These are phyloP conservation scores for Breynia disticha DNA, from an alignment of 441 rosid species.

Conservation along the genomic window DNA sequence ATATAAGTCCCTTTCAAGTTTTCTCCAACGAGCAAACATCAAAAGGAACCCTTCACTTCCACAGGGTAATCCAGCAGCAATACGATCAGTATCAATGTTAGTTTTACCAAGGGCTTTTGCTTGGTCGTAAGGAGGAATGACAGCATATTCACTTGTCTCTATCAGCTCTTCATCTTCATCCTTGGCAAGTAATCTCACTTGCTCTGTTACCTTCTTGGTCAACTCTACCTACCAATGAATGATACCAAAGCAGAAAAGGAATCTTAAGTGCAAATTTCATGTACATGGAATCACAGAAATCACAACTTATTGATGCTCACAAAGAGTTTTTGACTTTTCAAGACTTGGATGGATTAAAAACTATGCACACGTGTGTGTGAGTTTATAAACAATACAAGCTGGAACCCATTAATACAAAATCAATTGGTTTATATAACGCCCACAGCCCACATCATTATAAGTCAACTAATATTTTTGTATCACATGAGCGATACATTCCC, in stretches of 20 bases:
- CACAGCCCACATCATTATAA: no score
- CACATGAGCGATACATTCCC: no score
- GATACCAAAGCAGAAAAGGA: constrained; percentile 6
- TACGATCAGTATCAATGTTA: constrained; percentile 89
- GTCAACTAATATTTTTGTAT: no score
- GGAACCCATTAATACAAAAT: no score
- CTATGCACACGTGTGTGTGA: no score
- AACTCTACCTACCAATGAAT: constrained; percentile 48
- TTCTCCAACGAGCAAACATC: constrained; percentile 99
- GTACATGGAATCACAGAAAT: constrained; percentile 6
- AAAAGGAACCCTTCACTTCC: constrained; percentile 99
- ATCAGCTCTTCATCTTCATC: constrained; percentile 93
- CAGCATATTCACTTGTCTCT: constrained; percentile 59
- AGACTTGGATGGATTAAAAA: no score
- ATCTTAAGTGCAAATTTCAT: constrained; percentile 2
- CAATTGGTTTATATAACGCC: no score
- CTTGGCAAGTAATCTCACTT: constrained; percentile 86
- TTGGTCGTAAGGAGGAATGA: constrained; percentile 96
- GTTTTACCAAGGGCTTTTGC: constrained; percentile 99
- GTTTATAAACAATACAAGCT: no score
- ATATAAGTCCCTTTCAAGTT: constrained; percentile 96
- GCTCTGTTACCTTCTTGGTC: constrained; percentile 90
- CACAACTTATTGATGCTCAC: no score
- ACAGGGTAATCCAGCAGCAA: constrained; percentile 99
- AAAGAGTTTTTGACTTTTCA: no score